Base-by-base conservation (phyloP, 805 yeast species). In the Zygoascus tannicola region DNA sequence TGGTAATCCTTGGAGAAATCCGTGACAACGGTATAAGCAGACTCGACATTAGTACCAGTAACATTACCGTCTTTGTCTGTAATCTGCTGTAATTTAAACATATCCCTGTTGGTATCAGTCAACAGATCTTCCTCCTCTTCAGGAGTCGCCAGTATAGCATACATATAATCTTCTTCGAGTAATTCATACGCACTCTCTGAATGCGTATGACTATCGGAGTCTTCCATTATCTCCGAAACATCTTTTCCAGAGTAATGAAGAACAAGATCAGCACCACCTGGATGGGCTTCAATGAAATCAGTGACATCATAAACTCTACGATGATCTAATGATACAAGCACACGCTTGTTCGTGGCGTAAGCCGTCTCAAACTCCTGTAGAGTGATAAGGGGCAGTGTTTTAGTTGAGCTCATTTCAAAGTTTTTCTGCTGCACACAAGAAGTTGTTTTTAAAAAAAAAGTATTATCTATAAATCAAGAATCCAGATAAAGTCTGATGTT, bases 231-330 rank as follows among this genome's bases (percentile, higher is more conserved):
- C 43, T 75, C 76, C 7, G 96, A 85, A 45, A 63, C 57, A 45
- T 68, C 73, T 45, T 55, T 56, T 43, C 64, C 63, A 26, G 61
- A 58, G 41, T 58, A 56, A 22, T 67, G 67, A 32, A 52, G 65
- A 46, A 77, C 74, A 12, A 80, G 70, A 41, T 75, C 75, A 15
- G 63, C 71, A 5, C 85, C 85, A 22, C 85, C 85, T 4, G 85
- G 85, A 51, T 83, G 94, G 56, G 78, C 85, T 22, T 78, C 80
- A 26, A 81, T 54, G 51, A 83, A 83, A 3, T 62, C 69, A 1
- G 94, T 81, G 40, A 90, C 90, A 58, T 90, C 80, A 61, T 88
- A 90, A 32, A 90, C 78, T 54, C 84, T 85, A 57, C 95, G 72
- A 58, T 81, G 62, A 64, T 81, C 77, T 16, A 88, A 66, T 2